These are phyloP conservation scores for Exophiala mesophila DNA, from an alignment of 2,329 filamentous ascomycete species.

Conservation along the genomic window DNA sequence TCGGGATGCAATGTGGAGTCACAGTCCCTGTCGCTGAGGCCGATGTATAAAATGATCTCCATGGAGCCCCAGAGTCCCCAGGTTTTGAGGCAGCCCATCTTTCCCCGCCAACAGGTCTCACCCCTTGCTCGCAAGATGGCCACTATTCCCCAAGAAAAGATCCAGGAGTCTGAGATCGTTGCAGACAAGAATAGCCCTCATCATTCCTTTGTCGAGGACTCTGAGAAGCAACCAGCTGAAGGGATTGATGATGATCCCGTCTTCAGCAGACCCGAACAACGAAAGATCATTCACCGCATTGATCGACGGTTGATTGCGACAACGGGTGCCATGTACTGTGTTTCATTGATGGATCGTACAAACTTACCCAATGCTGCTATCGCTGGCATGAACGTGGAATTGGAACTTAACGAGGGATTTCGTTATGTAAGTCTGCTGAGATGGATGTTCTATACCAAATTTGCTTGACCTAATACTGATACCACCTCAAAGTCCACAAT, in stretches of 20 bases:
- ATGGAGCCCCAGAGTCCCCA: neutral
- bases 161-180: neutral
- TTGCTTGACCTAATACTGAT: neutral
- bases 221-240: neutral
- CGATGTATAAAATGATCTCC: neutral
- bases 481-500: constrained; percentile 47
- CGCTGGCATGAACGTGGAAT: constrained; percentile 45
- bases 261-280: constrained; percentile 58
- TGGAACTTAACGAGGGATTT: constrained; percentile 4
- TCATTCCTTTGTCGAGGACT: constrained; percentile 1
- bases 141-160: neutral
- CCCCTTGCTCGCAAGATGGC: neutral
- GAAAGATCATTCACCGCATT: constrained; percentile 62
- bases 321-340: constrained; percentile 64
- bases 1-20: too few species aligned
- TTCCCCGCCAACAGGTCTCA: too few species aligned
- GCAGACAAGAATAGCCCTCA: neutral
- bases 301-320: constrained; percentile 61
- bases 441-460: constrained; percentile 1
- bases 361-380: constrained; percentile 70
- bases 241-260: constrained; percentile 24
- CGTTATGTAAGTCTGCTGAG: constrained; percentile 1
- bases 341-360: constrained; percentile 72
- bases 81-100: neutral
- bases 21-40: too few species aligned